Evolutionary conservation across 805 yeast genomes (phyloP), one percentile per base, ranked within the genome.

Genomic region (Ogataea chonburiensis): DNA sequence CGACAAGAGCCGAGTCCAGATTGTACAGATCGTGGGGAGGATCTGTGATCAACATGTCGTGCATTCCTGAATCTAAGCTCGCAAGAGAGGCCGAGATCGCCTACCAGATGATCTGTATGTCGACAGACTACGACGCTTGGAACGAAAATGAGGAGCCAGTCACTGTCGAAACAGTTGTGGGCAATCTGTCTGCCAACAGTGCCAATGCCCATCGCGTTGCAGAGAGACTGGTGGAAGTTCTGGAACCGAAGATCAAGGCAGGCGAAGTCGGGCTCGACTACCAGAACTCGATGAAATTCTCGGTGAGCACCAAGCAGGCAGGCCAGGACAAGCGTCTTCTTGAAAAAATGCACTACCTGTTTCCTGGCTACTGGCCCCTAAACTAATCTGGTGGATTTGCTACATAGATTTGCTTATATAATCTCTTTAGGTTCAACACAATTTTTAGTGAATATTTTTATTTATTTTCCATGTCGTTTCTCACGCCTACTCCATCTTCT

Each of bases 81-180:
- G 98, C 99, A 3, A 78, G 94, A 56, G 99, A 93, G 66, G 96
- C 98, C 28, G 99, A 93, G 64, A 81, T 93, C 47, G 74, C 95
- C 18, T 93, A 93, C 66, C 98, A 91, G 64, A 93, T 93, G 97
- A 75, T 93, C 47, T 93, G 99, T 66, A 93, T 93, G 99, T 82
- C 95, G 1, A 93, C 99, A 3, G 99, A 93, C 63, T 93, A 93
- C 64, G 99, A 93, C 59, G 95, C 98, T 16, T 93, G 99, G 99
- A 85, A 88, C 58, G 95, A 83, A 53, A 78, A 76, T 36, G 98
- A 81, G 58, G 97, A 91, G 56, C 91, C 98, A 3, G 99, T 93
- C 31, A 89, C 98, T 7, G 98, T 93, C n/a, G 97, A 89, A 66
- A 84, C 95, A 4, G 96, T 93, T 26, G 88, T 93, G 33, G 87